Conservation (phyloP, 108 stramenopile species). For the Cyclotella kingstonii region DNA sequence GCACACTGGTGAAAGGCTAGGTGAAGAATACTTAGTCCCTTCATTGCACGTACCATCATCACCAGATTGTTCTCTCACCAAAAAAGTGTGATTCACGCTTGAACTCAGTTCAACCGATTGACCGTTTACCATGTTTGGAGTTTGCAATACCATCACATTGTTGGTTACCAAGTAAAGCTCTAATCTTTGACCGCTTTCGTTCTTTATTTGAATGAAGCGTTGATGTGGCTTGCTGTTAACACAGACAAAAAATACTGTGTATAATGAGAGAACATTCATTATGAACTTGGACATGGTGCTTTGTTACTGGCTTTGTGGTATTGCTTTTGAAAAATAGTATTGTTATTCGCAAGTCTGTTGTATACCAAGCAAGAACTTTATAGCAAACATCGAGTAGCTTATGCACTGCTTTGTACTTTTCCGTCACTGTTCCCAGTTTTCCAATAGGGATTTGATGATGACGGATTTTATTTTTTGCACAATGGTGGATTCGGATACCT, state of each 20-base stretch:
- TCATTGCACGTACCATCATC: slow-evolving; percentile 33
- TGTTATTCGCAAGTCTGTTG: no score
- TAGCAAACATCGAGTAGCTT: no score
- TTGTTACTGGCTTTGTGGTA: no score
- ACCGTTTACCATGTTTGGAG: slow-evolving; percentile 36
- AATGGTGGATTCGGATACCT: no score
- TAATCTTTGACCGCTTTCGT: slow-evolving; percentile 47
- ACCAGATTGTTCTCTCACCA: slow-evolving; percentile 45
- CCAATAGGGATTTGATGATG: no score
- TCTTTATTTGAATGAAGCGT: slow-evolving; percentile 42
- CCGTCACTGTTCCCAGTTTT: no score
- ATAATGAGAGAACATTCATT: slow-evolving; percentile 5
- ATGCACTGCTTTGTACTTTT: no score
- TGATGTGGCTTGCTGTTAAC: slow-evolving; percentile 9
- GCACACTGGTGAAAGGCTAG: slow-evolving; percentile 38
- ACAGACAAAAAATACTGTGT: slow-evolving; percentile 6
- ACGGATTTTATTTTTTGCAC: no score
- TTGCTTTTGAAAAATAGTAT: no score
- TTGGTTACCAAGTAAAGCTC: slow-evolving; percentile 65
- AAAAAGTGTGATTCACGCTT: slow-evolving; percentile 76
- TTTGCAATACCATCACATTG: slow-evolving; percentile 35
- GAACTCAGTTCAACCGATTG: slow-evolving; percentile 44
- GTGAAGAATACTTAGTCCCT: slow-evolving; percentile 3
- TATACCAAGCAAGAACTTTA: no score
- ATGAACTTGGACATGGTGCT: not conserved